A percentile compares a stretch with the other conserved stretches of the same genome.
These are phyloP conservation scores for Bodo saltans DNA, from an alignment of 78 protist species.

Conservation along the genomic window DNA sequence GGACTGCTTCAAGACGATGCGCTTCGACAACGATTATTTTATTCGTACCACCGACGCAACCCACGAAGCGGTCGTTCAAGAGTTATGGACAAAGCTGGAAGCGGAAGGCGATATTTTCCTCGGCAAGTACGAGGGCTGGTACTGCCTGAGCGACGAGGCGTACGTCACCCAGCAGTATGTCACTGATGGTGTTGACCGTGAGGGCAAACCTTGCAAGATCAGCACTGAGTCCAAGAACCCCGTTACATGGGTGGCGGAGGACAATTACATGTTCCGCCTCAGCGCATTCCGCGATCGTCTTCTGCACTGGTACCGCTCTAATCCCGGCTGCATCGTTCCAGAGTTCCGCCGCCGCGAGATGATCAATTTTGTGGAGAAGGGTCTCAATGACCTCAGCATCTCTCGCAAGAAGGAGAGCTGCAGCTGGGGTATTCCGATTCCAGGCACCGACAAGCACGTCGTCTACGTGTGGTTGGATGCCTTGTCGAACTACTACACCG, in stretches of 20 bases:
- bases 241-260: conserved; percentile 33
- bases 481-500: conserved; percentile 86
- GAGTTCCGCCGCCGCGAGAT: conserved; percentile 45
- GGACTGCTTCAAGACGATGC: conserved; percentile 18
- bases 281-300: conserved; percentile 36
- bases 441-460: conserved; percentile 74
- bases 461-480: conserved; percentile 98
- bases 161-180: conserved; percentile 69
- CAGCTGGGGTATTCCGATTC: conserved; percentile 89
- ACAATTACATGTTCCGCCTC: conserved; percentile 55
- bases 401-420: conserved; percentile 59
- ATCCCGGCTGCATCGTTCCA: conserved; percentile 55
- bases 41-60: conserved; percentile 73
- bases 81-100: conserved; percentile 70
- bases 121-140: conserved; percentile 90
- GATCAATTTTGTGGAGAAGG: conserved; percentile 1
- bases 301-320: conserved; percentile 15
- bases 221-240: conserved; percentile 12
- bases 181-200: conserved; percentile 9
- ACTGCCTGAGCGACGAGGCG: conserved; percentile 83
- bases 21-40: conserved; percentile 47
- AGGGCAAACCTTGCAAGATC: neutral
- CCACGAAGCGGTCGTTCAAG: conserved; percentile 41
- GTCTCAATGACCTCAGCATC: conserved; percentile 54
- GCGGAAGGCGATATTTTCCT: conserved; percentile 72